Conservation (phyloP, 805 yeast genomes). For the Wickerhamiella dianesei region DNA sequence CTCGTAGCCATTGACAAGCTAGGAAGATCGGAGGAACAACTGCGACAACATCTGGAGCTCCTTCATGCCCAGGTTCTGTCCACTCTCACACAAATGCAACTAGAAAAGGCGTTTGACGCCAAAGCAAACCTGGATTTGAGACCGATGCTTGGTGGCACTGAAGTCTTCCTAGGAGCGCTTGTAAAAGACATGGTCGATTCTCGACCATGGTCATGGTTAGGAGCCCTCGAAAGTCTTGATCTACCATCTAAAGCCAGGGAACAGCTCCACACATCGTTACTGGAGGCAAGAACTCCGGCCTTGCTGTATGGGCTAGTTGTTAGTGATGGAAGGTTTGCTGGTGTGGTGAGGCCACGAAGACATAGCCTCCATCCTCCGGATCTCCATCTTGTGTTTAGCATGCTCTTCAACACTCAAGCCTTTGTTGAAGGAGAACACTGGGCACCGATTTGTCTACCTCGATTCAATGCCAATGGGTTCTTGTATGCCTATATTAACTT, state of each 20-base stretch:
- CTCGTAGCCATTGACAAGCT: conserved; percentile 46
- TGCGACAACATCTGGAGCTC: conserved; percentile 52
- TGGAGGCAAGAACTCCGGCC: conserved; percentile 37
- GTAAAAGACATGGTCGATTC: conserved; percentile 39
- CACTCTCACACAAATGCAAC: conserved; percentile 67
- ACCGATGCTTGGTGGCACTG: conserved; percentile 60
- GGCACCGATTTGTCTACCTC: conserved; percentile 87
- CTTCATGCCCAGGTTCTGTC: conserved; percentile 69
- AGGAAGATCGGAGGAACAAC: conserved; percentile 28
- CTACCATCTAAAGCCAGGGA: conserved; percentile 41
- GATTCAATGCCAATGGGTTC: conserved; percentile 80
- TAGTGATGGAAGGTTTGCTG: conserved; percentile 49
- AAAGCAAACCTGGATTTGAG: conserved; percentile 75
- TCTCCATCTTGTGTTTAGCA: conserved; percentile 55
- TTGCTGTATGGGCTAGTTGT: conserved; percentile 66
- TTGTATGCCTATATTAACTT: conserved; percentile 66
- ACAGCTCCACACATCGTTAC: conserved; percentile 42
- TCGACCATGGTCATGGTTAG: conserved; percentile 47
- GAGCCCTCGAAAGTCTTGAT: conserved; percentile 51
- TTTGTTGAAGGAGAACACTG: conserved; percentile 56
- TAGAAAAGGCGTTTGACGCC: conserved; percentile 50
- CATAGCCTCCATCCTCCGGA: conserved; percentile 77
- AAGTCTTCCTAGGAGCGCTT: conserved; percentile 56
- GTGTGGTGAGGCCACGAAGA: conserved; percentile 58
- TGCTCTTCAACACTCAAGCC: conserved; percentile 48